Percentiles rank a stretch among this genome's conserved stretches.
These are phyloP conservation scores for Alternaria longipes DNA, from an alignment of 2,329 filamentous ascomycete species.

Conservation along the genomic window DNA sequence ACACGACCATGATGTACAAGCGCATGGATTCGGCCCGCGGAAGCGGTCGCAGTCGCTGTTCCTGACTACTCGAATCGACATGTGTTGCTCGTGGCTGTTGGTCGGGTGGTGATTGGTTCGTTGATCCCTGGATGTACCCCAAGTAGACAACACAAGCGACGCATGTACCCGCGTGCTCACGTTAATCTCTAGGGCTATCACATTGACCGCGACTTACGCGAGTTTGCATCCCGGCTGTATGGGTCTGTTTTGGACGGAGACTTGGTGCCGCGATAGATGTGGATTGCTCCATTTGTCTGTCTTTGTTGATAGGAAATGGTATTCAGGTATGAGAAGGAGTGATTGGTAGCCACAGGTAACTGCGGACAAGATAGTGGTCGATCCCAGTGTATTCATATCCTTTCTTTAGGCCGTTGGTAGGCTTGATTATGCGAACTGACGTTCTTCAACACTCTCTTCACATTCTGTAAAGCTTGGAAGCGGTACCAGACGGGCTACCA, in stretches of 20 bases:
- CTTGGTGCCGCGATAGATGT: background rate
- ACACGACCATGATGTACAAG: slow-evolving; percentile 3
- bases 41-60: background rate
- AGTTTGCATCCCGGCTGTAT: background rate
- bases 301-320: too few species aligned
- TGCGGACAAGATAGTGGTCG: too few species aligned
- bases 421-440: too few species aligned
- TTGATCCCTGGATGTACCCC: background rate
- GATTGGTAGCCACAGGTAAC: too few species aligned
- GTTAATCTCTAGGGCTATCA: background rate
- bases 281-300: too few species aligned
- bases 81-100: slow-evolving; percentile 11
- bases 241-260: background rate
- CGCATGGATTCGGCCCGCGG: slow-evolving; percentile 3
- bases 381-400: too few species aligned
- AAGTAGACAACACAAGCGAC: background rate
- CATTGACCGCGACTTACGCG: slow-evolving; percentile 5
- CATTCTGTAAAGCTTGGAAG: too few species aligned
- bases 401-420: too few species aligned
- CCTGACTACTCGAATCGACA: slow-evolving; percentile 9
- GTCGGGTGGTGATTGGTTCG: background rate
- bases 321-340: too few species aligned
- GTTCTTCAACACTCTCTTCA: too few species aligned
- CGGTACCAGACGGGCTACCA: too few species aligned
- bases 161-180: slow-evolving; percentile 13